A percentile compares a stretch with the other conserved stretches of the same genome.
These are phyloP conservation scores for Nakazawaea holstii DNA, from an alignment of 805 yeast species.

Conservation along the genomic window DNA sequence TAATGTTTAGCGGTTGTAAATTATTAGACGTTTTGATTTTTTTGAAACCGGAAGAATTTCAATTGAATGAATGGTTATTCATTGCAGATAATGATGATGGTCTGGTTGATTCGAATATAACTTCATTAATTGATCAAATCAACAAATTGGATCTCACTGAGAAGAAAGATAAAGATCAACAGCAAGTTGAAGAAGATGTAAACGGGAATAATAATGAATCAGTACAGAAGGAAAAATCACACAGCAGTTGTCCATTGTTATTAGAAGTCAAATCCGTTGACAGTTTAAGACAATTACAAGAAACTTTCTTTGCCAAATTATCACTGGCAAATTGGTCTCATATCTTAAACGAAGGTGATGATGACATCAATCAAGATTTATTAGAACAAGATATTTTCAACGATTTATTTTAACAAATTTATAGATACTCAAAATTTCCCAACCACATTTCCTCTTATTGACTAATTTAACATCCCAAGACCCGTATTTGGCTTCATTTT, in stretches of 20 bases:
- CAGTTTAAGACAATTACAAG: slow-evolving; percentile 38
- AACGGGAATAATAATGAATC: not conserved
- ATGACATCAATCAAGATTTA: slow-evolving; percentile 30
- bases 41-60: slow-evolving; percentile 71
- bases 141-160: slow-evolving; percentile 26
- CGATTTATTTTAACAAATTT: slow-evolving; percentile 52
- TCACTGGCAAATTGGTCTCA: slow-evolving; percentile 63
- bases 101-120: slow-evolving; percentile 14
- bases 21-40: slow-evolving; percentile 70
- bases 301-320: slow-evolving; percentile 60
- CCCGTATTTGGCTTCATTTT: slow-evolving; percentile 17
- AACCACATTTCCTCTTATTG: slow-evolving; percentile 78
- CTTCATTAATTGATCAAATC: slow-evolving; percentile 46
- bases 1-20: slow-evolving; percentile 62
- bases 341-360: slow-evolving; percentile 43
- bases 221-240: slow-evolving; percentile 14
- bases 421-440: slow-evolving; percentile 86
- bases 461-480: slow-evolving; percentile 51
- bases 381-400: slow-evolving; percentile 52
- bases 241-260: slow-evolving; percentile 35
- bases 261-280: slow-evolving; percentile 33
- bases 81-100: slow-evolving; percentile 44
- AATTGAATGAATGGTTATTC: slow-evolving; percentile 79
- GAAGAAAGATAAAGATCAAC: slow-evolving; percentile 3
- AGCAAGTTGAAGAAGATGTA: not conserved